Evolutionary conservation across 495 filamentous ascomycete species (phyloP).

Genomic region (Penicillium subrubescens): DNA sequence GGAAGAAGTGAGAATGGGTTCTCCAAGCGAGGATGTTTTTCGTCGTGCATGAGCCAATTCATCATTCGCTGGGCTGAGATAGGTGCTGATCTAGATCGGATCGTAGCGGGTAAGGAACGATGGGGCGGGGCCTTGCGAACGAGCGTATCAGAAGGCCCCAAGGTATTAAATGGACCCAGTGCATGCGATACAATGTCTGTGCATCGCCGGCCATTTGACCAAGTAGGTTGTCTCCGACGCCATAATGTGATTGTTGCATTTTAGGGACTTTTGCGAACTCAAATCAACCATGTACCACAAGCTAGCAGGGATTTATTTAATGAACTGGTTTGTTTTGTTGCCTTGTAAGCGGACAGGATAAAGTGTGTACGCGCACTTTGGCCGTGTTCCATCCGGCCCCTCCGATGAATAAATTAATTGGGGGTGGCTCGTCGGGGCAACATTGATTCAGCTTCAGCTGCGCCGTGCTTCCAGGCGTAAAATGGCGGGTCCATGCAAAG

Average conservation of each 20-base stretch:
- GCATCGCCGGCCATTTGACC: background rate
- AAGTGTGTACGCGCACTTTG: background rate
- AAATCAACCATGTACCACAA: background rate
- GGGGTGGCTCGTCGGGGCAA: background rate
- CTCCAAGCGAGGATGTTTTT: constrained; percentile 19
- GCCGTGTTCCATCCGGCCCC: constrained; percentile 5
- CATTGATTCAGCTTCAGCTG: constrained; percentile 16
- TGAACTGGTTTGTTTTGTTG: background rate
- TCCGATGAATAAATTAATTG: constrained; percentile 12
- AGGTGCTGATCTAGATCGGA: constrained; percentile 30
- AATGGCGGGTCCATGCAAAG: constrained; percentile 5
- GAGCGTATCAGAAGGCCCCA: constrained; percentile 8
- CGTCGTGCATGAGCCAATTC: background rate
- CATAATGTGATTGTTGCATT: constrained; percentile 12
- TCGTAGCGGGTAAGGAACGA: constrained; percentile 24
- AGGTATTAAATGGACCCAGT: background rate
- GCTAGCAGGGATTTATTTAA: background rate
- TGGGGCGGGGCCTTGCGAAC: constrained; percentile 10
- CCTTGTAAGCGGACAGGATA: background rate
- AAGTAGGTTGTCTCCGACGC: background rate
- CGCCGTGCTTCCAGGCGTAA: constrained; percentile 10
- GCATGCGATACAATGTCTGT: background rate
- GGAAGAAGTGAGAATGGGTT: background rate
- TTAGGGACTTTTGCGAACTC: background rate
- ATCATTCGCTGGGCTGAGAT: background rate